phyloP scores from a whole-genome alignment of 148 eudicot species.

The Rhododendron henanense region DNA sequence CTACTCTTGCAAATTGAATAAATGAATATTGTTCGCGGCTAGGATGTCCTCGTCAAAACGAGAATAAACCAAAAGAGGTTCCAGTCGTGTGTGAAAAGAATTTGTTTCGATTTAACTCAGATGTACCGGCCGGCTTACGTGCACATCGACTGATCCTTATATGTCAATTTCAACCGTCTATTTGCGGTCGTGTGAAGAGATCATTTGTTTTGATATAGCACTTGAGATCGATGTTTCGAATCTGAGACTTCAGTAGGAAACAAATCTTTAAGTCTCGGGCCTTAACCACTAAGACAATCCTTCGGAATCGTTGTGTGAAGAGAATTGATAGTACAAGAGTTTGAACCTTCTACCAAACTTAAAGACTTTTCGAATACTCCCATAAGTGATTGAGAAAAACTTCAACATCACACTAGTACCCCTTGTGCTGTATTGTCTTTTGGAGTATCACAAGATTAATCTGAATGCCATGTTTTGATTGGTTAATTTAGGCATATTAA shows the following conservation, averaged over 20 bases:
- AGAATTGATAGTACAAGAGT: background rate
- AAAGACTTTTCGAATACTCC: background rate
- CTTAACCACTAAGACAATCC: background rate
- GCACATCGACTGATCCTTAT: background rate
- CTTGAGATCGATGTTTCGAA: background rate
- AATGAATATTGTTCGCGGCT: background rate
- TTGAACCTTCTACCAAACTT: background rate
- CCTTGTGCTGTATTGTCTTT: background rate
- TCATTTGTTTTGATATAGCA: too few species aligned
- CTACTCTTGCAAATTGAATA: background rate
- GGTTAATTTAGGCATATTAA: background rate
- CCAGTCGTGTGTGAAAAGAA: background rate
- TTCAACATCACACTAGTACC: background rate
- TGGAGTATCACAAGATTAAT: background rate
- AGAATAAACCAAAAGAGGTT: background rate
- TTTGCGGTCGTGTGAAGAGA: too few species aligned
- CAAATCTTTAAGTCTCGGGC: too few species aligned
- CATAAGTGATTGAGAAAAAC: background rate
- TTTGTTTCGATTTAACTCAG: background rate
- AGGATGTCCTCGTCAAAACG: background rate
- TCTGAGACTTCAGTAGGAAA: too few species aligned
- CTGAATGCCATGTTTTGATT: background rate
- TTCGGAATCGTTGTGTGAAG: background rate
- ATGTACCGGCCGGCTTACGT: background rate
- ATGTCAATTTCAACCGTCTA: too few species aligned